Evolutionary conservation across 306 rosid species (phyloP).

Genomic region (Mucuna pruriens): DNA sequence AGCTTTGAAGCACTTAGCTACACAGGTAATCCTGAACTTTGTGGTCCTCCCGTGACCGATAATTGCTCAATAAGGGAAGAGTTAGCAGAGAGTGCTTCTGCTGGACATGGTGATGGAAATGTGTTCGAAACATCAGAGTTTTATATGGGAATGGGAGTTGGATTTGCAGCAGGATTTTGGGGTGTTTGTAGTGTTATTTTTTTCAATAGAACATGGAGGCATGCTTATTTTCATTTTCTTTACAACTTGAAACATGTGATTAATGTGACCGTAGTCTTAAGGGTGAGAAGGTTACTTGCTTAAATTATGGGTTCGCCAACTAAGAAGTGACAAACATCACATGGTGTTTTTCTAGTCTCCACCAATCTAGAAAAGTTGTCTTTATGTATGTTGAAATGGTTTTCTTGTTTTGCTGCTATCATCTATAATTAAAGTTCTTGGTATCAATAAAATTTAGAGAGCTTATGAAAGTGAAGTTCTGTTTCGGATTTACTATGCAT

Average conservation of each 20-base stretch:
- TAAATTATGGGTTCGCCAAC: neutral
- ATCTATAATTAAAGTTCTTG: too few species aligned
- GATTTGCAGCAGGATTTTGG: slow-evolving; percentile 46
- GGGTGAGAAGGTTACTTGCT: slow-evolving; percentile 15
- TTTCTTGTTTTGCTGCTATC: too few species aligned
- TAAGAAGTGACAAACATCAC: neutral
- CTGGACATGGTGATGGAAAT: neutral
- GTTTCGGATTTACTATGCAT: too few species aligned
- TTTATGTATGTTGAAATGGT: too few species aligned
- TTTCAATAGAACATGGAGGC: slow-evolving; percentile 42
- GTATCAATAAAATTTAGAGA: too few species aligned
- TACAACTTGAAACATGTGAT: slow-evolving; percentile 4
- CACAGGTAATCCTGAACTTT: slow-evolving; percentile 30
- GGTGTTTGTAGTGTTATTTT: slow-evolving; percentile 36
- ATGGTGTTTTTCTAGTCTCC: slow-evolving; percentile 1
- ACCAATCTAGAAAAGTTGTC: too few species aligned
- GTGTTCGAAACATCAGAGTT: slow-evolving; percentile 10
- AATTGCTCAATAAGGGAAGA: slow-evolving; percentile 9
- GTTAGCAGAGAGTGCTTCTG: neutral
- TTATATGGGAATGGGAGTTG: slow-evolving; percentile 41
- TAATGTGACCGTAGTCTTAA: slow-evolving; percentile 14
- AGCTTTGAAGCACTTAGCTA: slow-evolving; percentile 41
- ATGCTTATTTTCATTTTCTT: slow-evolving; percentile 42
- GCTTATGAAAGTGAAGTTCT: too few species aligned
- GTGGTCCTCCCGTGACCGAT: slow-evolving; percentile 42